These are phyloP conservation scores for Trichoderma virens DNA, from an alignment of 495 filamentous ascomycete genomes.

Conservation along the genomic window DNA sequence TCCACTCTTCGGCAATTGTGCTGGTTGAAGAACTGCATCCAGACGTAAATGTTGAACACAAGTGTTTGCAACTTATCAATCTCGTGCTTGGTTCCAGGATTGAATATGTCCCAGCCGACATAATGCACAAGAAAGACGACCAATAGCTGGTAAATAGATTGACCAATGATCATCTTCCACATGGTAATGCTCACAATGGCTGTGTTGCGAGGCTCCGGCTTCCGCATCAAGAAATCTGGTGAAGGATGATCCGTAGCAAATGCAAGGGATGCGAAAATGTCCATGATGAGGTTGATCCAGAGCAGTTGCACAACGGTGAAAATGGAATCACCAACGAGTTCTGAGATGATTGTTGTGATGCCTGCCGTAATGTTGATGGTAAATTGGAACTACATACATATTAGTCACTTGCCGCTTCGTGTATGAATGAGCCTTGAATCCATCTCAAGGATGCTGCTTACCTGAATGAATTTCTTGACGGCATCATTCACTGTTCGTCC, in stretches of 20 bases:
- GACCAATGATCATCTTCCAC: slow-evolving; percentile 94
- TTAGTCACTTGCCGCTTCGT: too few species aligned
- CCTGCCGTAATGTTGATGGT: slow-evolving; percentile 90
- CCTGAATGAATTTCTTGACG: slow-evolving; percentile 67
- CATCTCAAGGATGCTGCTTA: too few species aligned
- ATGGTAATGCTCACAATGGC: slow-evolving; percentile 72
- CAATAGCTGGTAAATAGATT: slow-evolving; percentile 68
- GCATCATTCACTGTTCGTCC: slow-evolving; percentile 83
- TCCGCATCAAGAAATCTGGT: slow-evolving; percentile 58
- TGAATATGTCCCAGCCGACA: slow-evolving; percentile 42
- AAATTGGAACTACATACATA: slow-evolving; percentile 67
- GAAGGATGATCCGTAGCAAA: slow-evolving; percentile 78
- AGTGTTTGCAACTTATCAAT: slow-evolving; percentile 51
- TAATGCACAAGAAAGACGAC: slow-evolving; percentile 70
- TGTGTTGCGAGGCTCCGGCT: slow-evolving; percentile 68
- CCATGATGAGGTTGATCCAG: slow-evolving; percentile 93
- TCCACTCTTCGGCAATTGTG: slow-evolving; percentile 76
- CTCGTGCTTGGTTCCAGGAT: slow-evolving; percentile 16
- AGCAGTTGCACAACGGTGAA: slow-evolving; percentile 80
- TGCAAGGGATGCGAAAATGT: slow-evolving; percentile 92
- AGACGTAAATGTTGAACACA: slow-evolving; percentile 88
- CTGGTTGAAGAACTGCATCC: slow-evolving; percentile 93
- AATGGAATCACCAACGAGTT: slow-evolving; percentile 54
- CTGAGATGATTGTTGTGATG: slow-evolving; percentile 64
- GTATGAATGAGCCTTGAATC: too few species aligned